Conservation (phyloP, 2,329 filamentous ascomycete genomes). For the Clonostachys byssicola region DNA sequence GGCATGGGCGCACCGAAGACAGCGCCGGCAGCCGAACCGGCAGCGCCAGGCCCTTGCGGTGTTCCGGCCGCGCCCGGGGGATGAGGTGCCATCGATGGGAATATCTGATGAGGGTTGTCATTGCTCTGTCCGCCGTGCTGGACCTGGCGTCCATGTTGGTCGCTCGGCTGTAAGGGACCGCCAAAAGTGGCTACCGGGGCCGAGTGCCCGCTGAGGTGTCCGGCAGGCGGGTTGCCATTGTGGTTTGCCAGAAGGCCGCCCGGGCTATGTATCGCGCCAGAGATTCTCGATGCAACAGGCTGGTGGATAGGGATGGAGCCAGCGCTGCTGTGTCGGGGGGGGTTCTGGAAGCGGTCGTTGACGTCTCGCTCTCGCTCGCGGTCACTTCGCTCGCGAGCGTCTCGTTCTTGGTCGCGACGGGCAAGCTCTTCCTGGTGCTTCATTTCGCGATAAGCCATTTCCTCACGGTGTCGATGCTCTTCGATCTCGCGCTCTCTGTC, state of each 20-base stretch:
- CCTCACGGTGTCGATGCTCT: conserved; percentile 36
- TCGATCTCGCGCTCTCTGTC: conserved; percentile 45
- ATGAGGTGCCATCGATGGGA: conserved; percentile 45
- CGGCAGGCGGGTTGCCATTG: conserved; percentile 46
- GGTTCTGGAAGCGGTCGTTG: conserved; percentile 64
- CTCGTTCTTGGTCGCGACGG: conserved; percentile 46
- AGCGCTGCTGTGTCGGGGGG: conserved; percentile 68
- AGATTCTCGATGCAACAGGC: conserved; percentile 78
- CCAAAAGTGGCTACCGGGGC: conserved; percentile 45
- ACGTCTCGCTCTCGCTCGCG: conserved; percentile 60
- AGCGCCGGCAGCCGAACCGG: conserved; percentile 54
- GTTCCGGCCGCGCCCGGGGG: too few species aligned
- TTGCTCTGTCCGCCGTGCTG: conserved; percentile 48
- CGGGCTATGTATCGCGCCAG: conserved; percentile 84
- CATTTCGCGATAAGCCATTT: conserved; percentile 9
- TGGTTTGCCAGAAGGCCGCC: conserved; percentile 81
- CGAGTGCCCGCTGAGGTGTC: conserved; percentile 38
- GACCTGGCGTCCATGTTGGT: conserved; percentile 44
- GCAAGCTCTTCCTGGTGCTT: conserved; percentile 44
- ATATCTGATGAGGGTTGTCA: conserved; percentile 48
- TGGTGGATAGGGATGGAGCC: conserved; percentile 91
- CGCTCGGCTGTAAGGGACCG: conserved; percentile 44
- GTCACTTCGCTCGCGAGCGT: conserved; percentile 62
- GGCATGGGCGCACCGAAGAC: conserved; percentile 69
- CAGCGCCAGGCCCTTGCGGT: conserved; percentile 9